These are phyloP conservation scores for Allantophomopsis cytisporea DNA, from an alignment of 2,329 filamentous ascomycete genomes.

Conservation along the genomic window DNA sequence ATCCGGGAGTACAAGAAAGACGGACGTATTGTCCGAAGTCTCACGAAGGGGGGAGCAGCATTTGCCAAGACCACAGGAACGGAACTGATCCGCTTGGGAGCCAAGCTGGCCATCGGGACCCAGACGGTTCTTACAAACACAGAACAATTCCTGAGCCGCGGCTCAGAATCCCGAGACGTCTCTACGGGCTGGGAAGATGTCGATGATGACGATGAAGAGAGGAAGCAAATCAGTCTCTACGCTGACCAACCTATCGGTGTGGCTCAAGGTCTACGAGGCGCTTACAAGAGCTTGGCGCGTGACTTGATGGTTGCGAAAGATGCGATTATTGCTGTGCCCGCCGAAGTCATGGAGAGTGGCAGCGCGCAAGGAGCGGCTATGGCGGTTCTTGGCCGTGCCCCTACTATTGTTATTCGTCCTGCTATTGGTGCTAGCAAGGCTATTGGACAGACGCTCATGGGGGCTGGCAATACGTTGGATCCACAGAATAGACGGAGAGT, in stretches of 20 bases:
- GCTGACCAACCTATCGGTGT: slow-evolving; percentile 89
- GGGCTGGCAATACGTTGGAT: slow-evolving; percentile 85
- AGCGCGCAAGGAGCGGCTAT: slow-evolving; percentile 69
- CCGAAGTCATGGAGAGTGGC: slow-evolving; percentile 76
- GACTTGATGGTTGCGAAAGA: slow-evolving; percentile 81
- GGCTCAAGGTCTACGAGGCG: slow-evolving; percentile 71
- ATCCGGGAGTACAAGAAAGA: slow-evolving; percentile 91
- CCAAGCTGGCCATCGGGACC: slow-evolving; percentile 87
- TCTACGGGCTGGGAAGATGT: slow-evolving; percentile 38
- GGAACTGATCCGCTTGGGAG: slow-evolving; percentile 86
- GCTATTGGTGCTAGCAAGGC: slow-evolving; percentile 84
- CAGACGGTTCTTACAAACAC: slow-evolving; percentile 86
- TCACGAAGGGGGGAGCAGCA: slow-evolving; percentile 77
- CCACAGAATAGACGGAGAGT: slow-evolving; percentile 66
- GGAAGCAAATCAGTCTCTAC: slow-evolving; percentile 76
- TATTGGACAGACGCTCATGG: slow-evolving; percentile 78
- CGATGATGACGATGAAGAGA: slow-evolving; percentile 51
- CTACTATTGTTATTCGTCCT: slow-evolving; percentile 85
- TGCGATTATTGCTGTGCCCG: slow-evolving; percentile 88
- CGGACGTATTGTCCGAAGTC: slow-evolving; percentile 78
- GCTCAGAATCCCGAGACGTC: slow-evolving; percentile 20
- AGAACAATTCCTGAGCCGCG: slow-evolving; percentile 57
- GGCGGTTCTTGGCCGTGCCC: slow-evolving; percentile 68
- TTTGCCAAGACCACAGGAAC: slow-evolving; percentile 92
- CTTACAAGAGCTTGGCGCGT: slow-evolving; percentile 68